These are phyloP conservation scores for Pyricularia pennisetigena DNA, from an alignment of 2,329 filamentous ascomycete genomes.

Conservation along the genomic window DNA sequence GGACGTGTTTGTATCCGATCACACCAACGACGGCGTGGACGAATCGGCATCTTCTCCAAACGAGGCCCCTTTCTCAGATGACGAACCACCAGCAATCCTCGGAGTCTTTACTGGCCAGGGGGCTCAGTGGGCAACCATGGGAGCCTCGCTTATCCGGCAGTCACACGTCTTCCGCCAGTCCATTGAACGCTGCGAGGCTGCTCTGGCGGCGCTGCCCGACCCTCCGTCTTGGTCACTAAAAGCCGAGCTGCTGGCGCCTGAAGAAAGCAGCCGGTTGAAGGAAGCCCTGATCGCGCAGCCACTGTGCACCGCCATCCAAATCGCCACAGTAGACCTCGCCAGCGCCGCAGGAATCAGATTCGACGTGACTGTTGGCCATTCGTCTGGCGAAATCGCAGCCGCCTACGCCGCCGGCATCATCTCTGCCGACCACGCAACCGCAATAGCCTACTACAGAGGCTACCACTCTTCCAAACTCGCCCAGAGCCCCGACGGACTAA, in stretches of 20 bases:
- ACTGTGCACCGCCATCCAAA: slow-evolving; percentile 19
- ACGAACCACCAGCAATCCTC: no score
- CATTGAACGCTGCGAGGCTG: no score
- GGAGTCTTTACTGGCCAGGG: slow-evolving; percentile 29
- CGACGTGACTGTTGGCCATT: slow-evolving; percentile 9
- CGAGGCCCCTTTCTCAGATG: no score
- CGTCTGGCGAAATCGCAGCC: not conserved
- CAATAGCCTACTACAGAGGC: slow-evolving; percentile 30
- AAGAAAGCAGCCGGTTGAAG: no score
- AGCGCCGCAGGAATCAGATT: slow-evolving; percentile 14
- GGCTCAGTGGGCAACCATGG: slow-evolving; percentile 26
- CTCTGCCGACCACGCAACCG: slow-evolving; percentile 23
- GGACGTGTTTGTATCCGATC: no score
- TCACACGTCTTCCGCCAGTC: no score
- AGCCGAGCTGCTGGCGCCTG: no score
- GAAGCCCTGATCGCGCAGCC: slow-evolving; percentile 24
- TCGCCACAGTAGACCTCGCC: slow-evolving; percentile 20
- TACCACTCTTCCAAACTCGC: slow-evolving; percentile 16
- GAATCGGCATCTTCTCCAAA: no score
- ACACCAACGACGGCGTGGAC: no score
- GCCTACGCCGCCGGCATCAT: slow-evolving; percentile 14
- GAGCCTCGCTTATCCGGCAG: no score
- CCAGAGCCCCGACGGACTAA: not conserved
- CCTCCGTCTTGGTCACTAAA: no score
- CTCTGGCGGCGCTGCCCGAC: no score